Evolutionary conservation across 768 basidiomycete species (phyloP).

Genomic region (Obba rivulosa): DNA sequence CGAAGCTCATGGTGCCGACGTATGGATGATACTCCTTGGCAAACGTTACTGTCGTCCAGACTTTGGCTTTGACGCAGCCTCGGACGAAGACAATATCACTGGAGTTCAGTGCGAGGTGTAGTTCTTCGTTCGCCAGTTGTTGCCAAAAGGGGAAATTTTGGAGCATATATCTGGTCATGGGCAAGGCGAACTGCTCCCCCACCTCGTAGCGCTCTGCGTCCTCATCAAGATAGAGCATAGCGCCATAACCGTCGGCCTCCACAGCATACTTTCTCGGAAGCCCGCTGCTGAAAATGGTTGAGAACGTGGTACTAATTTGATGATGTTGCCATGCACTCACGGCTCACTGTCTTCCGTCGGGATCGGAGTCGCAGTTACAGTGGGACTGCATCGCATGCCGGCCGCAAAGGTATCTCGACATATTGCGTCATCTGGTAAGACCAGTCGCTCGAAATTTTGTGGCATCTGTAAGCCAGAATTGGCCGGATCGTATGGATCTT

Average conservation of each 20-base stretch:
- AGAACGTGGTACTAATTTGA: too few species aligned
- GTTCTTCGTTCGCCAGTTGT: conserved; percentile 2
- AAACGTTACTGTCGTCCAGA: conserved; percentile 12
- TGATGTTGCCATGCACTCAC: too few species aligned
- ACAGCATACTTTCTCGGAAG: too few species aligned
- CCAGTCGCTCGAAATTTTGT: conserved; percentile 2
- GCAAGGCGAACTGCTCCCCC: too few species aligned
- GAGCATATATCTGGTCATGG: conserved; percentile 2
- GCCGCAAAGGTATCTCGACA: too few species aligned
- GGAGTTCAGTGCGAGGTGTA: background rate
- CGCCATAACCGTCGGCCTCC: conserved; percentile 7
- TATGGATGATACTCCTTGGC: too few species aligned
- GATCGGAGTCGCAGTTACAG: too few species aligned
- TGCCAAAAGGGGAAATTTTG: conserved; percentile 6
- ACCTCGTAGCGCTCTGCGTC: background rate
- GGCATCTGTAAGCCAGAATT: conserved; percentile 6
- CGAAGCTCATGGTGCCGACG: too few species aligned
- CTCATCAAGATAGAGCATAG: conserved; percentile 2
- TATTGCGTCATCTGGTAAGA: too few species aligned
- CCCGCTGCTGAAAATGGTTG: too few species aligned
- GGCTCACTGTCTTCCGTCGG: too few species aligned
- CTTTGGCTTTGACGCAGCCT: conserved; percentile 11
- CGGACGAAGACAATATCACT: conserved; percentile 8
- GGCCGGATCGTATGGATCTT: conserved; percentile 1
- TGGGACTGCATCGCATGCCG: too few species aligned